These are phyloP conservation scores for Jatropha multifida DNA, from an alignment of 441 rosid species.

Conservation along the genomic window DNA sequence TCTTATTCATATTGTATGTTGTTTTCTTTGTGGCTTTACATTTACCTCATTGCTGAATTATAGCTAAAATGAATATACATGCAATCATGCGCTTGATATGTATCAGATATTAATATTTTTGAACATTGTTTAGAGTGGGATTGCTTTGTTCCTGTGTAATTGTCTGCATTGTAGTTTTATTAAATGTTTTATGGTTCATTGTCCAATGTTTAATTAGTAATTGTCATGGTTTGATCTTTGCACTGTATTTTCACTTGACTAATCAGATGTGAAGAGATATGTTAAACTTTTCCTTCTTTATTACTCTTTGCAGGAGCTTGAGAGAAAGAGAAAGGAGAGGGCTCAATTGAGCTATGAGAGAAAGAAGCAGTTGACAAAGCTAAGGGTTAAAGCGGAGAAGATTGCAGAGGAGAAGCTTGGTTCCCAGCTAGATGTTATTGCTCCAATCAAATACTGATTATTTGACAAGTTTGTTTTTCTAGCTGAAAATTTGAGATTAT, in stretches of 20 bases:
- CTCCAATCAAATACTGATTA: constrained; percentile 66
- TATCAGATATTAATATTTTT: neutral
- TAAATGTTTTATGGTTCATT: neutral
- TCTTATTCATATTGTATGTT: neutral
- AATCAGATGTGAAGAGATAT: neutral
- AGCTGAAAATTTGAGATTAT: neutral
- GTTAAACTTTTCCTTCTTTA: neutral
- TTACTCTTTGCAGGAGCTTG: constrained; percentile 53
- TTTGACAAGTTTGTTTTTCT: neutral
- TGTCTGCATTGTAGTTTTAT: neutral
- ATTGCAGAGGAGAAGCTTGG: constrained; percentile 82
- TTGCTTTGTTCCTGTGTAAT: neutral
- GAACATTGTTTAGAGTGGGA: neutral
- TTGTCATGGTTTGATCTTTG: neutral
- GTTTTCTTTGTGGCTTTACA: neutral
- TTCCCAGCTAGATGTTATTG: constrained; percentile 59
- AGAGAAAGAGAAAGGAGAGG: constrained; percentile 78
- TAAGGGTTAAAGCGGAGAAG: constrained; percentile 72
- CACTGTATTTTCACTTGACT: too few relatives aligned
- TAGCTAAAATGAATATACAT: neutral
- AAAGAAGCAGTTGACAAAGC: constrained; percentile 74
- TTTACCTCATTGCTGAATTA: neutral
- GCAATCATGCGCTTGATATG: neutral
- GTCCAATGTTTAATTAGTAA: neutral
- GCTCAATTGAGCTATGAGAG: constrained; percentile 67